Evolutionary conservation across 1,284 basidiomycete species (phyloP).

Genomic region (Stygiomarasmius scandens): DNA sequence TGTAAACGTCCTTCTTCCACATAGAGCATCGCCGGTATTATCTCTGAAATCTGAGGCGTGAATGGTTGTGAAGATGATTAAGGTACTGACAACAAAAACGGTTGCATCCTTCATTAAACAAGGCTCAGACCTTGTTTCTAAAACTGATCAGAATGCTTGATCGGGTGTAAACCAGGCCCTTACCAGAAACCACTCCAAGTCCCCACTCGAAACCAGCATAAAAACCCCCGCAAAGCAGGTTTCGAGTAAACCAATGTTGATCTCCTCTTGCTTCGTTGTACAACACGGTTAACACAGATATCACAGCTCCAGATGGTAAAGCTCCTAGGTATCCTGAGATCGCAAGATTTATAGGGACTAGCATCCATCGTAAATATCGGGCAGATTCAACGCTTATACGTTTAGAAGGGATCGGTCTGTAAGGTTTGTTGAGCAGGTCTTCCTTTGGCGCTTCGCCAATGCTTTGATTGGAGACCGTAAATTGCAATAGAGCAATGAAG

Average conservation of each 20-base stretch:
- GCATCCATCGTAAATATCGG: conserved; percentile 1
- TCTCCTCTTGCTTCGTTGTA: conserved; percentile 6
- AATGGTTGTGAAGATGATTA: conserved; percentile 36
- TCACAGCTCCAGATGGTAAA: neutral
- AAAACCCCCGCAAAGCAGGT: conserved; percentile 4
- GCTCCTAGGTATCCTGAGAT: neutral
- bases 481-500: conserved; percentile 5
- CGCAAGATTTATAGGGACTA: neutral
- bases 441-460: conserved; percentile 7
- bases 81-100: conserved; percentile 30
- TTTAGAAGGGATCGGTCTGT: conserved; percentile 11
- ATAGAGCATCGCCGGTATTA: conserved; percentile 32
- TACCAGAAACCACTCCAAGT: too few relatives aligned
- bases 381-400: conserved; percentile 10
- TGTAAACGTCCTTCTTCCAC: conserved; percentile 37
- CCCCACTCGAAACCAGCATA: conserved; percentile 10
- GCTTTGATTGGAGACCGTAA: conserved; percentile 12
- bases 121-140: too few relatives aligned
- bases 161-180: too few relatives aligned
- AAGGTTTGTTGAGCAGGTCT: conserved; percentile 12
- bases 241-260: conserved; percentile 12
- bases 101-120: too few relatives aligned
- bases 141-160: too few relatives aligned
- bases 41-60: conserved; percentile 45
- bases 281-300: conserved; percentile 1